Base-by-base conservation (phyloP, 2,329 filamentous ascomycete genomes). In the Bipolaris sorokiniana region DNA sequence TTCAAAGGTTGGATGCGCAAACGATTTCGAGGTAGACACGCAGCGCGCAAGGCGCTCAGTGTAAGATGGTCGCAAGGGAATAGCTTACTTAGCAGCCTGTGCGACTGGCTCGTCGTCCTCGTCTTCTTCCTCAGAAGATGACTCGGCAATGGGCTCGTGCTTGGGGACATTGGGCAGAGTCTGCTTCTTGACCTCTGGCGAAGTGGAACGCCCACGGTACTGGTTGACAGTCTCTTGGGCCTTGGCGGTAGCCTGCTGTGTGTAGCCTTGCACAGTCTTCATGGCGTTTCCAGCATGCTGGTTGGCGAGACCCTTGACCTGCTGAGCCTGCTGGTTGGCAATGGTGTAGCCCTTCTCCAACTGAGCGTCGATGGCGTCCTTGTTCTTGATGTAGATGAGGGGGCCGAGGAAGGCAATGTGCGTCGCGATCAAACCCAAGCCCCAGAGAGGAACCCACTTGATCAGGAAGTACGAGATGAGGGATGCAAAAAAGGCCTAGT, bases 371-470 rank as follows among this genome's bases (percentile, higher is more conserved):
- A 89, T 88, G 63, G 85, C 68, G 64, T 88, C 85, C 69, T 84
- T 84, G 81, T 89, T 88, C 78, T 81, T 82, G 69, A 88, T 81
- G 79, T 89, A 89, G 72, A 86, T 67, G 56, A 89, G 80, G 50
- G 86, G 86, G 40, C 79, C 82, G 53, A 88, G 78, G 78, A 86
- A 89, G 69, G 83, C 76, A 62, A 83, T 73, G 54, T 80, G 79
- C 58, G 84, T 84, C 52, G 78, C 80, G 68, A 88, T 80, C 62
- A 88, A 77, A 51, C 83, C 77, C 63, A 89, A 77, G 28, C 85
- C 86, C 86, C 86, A 89, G 65, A 86, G 77, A n/a, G 86, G 86
- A 62, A 87, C 78, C 69, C 87, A 80, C 76, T 86, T 87, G 79
- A 88, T 85, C 66, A 88, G 79, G 81, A 83, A 87, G 80, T 88